Evolutionary conservation across 2,329 filamentous ascomycete species (phyloP).

Genomic region (Magnaporthiopsis poae): DNA sequence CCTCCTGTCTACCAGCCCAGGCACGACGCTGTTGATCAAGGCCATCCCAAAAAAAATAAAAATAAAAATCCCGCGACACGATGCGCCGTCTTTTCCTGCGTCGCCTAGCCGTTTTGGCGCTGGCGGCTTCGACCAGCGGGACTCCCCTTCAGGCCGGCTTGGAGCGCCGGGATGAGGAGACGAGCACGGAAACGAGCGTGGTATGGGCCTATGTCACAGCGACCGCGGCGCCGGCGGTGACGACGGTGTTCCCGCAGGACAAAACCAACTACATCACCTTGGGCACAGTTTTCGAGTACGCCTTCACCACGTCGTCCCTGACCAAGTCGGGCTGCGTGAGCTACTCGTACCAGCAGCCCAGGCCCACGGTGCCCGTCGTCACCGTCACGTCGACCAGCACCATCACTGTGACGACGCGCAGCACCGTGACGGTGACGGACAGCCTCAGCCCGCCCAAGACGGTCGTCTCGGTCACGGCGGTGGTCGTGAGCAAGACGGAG

Average conservation of each 20-base stretch:
- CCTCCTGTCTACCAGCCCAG: neutral
- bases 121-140: neutral
- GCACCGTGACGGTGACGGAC: neutral
- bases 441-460: neutral
- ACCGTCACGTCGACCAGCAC: neutral
- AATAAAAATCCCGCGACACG: neutral
- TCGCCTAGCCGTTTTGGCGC: neutral
- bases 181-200: neutral
- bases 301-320: conserved; percentile 2
- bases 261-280: neutral
- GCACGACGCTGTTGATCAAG: no score
- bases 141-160: neutral
- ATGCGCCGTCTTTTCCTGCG: neutral
- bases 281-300: neutral
- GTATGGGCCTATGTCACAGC: neutral
- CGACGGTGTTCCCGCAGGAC: neutral
- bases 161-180: neutral
- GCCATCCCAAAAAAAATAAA: neutral
- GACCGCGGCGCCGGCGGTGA: neutral
- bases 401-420: neutral
- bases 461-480: neutral
- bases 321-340: conserved; percentile 1
- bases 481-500: neutral
- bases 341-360: neutral
- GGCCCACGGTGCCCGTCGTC: neutral